Conservation (phyloP, 2,329 filamentous ascomycete genomes). For the Colletotrichum australisinense region DNA sequence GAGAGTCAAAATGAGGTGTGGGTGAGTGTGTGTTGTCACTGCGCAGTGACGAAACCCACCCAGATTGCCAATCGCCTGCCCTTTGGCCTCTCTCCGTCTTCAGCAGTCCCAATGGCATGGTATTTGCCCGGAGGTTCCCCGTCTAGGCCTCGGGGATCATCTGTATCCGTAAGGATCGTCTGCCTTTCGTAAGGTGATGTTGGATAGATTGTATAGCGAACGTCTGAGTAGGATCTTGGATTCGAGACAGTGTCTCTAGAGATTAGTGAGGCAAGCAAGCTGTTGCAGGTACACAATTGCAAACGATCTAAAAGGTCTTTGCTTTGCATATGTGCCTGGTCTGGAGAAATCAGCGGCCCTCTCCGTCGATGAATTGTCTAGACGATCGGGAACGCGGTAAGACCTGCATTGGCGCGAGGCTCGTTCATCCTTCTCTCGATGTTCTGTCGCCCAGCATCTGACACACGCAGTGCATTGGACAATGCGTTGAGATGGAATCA, state of each 20-base stretch:
- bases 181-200: not conserved
- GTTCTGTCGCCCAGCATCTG: constrained; percentile 2
- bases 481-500: not conserved
- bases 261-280: not conserved
- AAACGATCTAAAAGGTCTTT: not conserved
- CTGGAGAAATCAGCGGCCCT: not conserved
- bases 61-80: constrained; percentile 21
- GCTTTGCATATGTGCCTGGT: not conserved
- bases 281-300: not conserved
- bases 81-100: constrained; percentile 21
- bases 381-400: not conserved
- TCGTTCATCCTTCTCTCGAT: constrained; percentile 9
- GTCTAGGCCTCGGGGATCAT: not conserved
- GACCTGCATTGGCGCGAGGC: constrained; percentile 1
- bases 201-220: not conserved
- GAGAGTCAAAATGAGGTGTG: constrained; percentile 22
- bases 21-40: constrained; percentile 35
- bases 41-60: constrained; percentile 29
- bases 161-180: not conserved
- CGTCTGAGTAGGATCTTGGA: not conserved
- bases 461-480: not conserved
- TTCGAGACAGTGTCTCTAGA: not conserved
- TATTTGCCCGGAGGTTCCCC: constrained; percentile 7
- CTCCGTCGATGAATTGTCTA: not conserved
- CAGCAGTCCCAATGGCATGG: constrained; percentile 25